These are phyloP conservation scores for Hanseniaspora singularis DNA, from an alignment of 805 yeast genomes.

Conservation along the genomic window DNA sequence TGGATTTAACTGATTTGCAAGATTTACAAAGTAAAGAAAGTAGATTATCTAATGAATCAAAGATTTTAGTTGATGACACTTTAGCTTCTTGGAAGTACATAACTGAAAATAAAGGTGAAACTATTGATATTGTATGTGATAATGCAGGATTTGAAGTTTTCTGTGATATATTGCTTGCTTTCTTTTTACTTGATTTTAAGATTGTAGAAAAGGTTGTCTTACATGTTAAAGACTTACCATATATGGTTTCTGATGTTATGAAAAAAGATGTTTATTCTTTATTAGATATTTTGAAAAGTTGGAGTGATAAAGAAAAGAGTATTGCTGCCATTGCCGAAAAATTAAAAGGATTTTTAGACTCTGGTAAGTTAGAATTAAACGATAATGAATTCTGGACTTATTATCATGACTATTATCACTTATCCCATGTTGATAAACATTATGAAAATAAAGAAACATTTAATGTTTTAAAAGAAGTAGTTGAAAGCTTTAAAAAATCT, in stretches of 20 bases:
- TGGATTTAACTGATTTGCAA: constrained; percentile 80
- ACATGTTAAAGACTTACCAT: constrained; percentile 85
- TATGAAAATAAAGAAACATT: constrained; percentile 55
- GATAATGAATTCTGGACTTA: constrained; percentile 82
- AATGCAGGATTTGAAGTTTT: constrained; percentile 92
- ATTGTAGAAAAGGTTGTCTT: constrained; percentile 52
- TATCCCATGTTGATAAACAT: constrained; percentile 31
- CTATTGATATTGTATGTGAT: constrained; percentile 74
- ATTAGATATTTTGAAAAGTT: neutral
- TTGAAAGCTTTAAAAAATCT: constrained; percentile 20
- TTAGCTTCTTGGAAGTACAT: constrained; percentile 49
- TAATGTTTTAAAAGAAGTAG: constrained; percentile 36
- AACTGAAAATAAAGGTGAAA: constrained; percentile 23
- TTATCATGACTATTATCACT: constrained; percentile 64
- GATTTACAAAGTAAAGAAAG: constrained; percentile 85
- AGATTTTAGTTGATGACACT: constrained; percentile 69
- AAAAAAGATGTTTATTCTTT: constrained; percentile 52
- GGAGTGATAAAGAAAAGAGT: constrained; percentile 25
- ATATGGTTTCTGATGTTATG: constrained; percentile 97
- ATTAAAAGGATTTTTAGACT: constrained; percentile 33
- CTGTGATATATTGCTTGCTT: constrained; percentile 60
- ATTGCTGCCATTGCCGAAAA: constrained; percentile 38
- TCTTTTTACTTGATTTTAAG: constrained; percentile 60
- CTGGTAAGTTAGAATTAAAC: constrained; percentile 39
- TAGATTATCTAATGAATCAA: constrained; percentile 66